phyloP scores from a whole-genome alignment of 139 green algal species.

The Gonium pectorale region DNA sequence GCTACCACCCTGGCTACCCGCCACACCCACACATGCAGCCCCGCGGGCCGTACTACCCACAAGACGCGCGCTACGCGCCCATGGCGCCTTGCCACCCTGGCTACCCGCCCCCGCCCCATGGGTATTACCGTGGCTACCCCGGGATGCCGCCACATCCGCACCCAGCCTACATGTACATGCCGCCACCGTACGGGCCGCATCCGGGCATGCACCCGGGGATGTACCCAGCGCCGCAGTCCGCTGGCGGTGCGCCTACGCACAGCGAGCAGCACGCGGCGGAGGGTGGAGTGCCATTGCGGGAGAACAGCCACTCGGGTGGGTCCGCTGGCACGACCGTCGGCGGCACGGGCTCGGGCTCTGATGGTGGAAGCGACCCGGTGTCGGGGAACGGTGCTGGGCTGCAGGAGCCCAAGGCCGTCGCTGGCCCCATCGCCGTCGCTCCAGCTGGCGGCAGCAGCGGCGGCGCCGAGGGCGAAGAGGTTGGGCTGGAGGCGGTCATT shows the following conservation, averaged over 20 bases:
- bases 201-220: constrained; percentile 35
- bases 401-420: background rate
- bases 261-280: background rate
- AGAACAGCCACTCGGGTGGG: background rate
- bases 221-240: background rate
- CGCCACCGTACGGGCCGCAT: background rate
- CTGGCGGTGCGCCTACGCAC: no score
- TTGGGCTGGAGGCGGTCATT: constrained; percentile 37
- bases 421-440: background rate
- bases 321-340: background rate
- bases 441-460: background rate
- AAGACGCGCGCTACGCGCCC: constrained; percentile 4
- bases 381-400: background rate
- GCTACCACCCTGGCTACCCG: background rate
- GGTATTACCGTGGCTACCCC: constrained; percentile 14
- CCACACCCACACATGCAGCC: constrained; percentile 5
- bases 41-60: background rate
- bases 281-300: background rate
- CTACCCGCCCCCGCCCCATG: constrained; percentile 18
- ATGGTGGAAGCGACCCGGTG: constrained; percentile 25
- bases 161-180: constrained; percentile 23
- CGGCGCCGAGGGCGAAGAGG: constrained; percentile 22
- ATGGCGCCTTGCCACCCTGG: constrained; percentile 22
- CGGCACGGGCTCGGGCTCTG: background rate
- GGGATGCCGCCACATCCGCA: constrained; percentile 7